phyloP scores from a whole-genome alignment of 441 rosid genomes.

The Gossypium davidsonii region DNA sequence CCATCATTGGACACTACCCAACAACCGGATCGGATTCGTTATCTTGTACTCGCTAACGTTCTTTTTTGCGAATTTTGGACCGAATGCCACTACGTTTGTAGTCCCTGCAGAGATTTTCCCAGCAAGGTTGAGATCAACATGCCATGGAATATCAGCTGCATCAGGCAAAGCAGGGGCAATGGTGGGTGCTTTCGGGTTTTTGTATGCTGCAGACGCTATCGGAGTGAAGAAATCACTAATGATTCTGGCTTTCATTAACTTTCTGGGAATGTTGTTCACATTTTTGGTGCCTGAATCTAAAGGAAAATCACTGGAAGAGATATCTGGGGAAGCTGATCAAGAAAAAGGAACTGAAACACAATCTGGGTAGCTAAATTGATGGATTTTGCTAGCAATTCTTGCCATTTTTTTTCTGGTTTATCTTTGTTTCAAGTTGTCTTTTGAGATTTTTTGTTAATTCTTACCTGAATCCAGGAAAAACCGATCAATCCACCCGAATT shows the following conservation, averaged over 20 bases:
- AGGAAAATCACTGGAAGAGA: conserved; percentile 47
- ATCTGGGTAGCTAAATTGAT: background rate
- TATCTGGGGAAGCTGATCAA: conserved; percentile 36
- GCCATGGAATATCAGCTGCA: conserved; percentile 58
- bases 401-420: background rate
- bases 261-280: conserved; percentile 29
- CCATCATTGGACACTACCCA: conserved; percentile 42
- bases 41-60: conserved; percentile 44
- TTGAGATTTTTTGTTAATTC: too few relatives aligned
- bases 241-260: conserved; percentile 32
- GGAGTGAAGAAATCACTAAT: conserved; percentile 33
- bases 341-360: conserved; percentile 16
- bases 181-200: conserved; percentile 49
- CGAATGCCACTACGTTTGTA: conserved; percentile 54
- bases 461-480: too few relatives aligned
- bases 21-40: conserved; percentile 34
- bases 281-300: conserved; percentile 37
- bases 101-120: conserved; percentile 66
- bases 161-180: conserved; percentile 57
- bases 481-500: too few relatives aligned
- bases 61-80: conserved; percentile 59
- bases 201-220: conserved; percentile 23
- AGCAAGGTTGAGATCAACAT: conserved; percentile 51
- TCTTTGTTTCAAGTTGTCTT: background rate
- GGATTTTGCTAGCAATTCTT: background rate